Conservation (phyloP, 305 asterid species). For the Plantago rigida region DNA sequence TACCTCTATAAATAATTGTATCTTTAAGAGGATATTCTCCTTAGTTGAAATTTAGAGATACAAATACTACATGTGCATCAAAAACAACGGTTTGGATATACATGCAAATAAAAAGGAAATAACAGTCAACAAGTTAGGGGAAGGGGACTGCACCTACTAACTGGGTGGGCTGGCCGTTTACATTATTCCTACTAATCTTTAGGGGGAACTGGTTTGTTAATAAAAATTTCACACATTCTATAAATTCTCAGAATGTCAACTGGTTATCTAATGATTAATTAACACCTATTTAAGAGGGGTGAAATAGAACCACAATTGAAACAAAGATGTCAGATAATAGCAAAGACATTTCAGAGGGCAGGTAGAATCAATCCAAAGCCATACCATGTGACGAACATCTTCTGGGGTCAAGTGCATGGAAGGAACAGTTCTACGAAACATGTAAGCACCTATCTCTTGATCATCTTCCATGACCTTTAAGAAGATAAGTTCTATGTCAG, state of each 20-base stretch:
- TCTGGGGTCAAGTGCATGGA: constrained; percentile 73
- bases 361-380: constrained; percentile 24
- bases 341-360: constrained; percentile 6
- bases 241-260: background rate
- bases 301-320: background rate
- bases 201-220: background rate
- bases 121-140: background rate
- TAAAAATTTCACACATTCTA: background rate
- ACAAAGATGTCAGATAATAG: background rate
- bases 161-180: too few relatives aligned
- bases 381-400: constrained; percentile 92
- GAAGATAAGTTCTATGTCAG: constrained; percentile 26
- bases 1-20: too few relatives aligned
- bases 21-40: too few relatives aligned
- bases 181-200: too few relatives aligned
- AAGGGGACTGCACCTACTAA: too few relatives aligned
- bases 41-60: too few relatives aligned
- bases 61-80: too few relatives aligned
- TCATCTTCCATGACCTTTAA: constrained; percentile 98
- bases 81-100: background rate
- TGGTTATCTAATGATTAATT: background rate
- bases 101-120: background rate
- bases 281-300: background rate
- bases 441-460: constrained; percentile 91
- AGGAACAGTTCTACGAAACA: constrained; percentile 99